Evolutionary conservation across 805 yeast species (phyloP).

Genomic region (Debaryomyces hansenii): DNA sequence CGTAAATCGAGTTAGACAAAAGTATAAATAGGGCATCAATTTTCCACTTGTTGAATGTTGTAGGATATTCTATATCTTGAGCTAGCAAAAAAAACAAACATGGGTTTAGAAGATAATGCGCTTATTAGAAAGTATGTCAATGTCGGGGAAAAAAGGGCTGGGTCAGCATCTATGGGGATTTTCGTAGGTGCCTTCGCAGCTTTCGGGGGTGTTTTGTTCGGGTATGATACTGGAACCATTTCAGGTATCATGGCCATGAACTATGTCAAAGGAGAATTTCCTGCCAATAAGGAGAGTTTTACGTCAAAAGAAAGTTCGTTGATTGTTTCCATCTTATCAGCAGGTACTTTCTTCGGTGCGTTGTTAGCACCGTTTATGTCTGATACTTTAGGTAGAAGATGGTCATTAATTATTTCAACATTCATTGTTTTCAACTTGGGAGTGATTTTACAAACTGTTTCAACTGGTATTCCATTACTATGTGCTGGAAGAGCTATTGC

Average conservation of each 20-base stretch:
- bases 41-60: too few relatives aligned
- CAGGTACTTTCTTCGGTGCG: constrained; percentile 76
- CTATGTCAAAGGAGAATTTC: constrained; percentile 40
- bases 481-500: constrained; percentile 54
- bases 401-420: constrained; percentile 54
- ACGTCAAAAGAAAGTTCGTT: constrained; percentile 48
- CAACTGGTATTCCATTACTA: constrained; percentile 39
- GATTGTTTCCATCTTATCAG: constrained; percentile 57
- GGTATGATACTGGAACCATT: constrained; percentile 79
- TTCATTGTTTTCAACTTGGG: constrained; percentile 59
- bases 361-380: constrained; percentile 54
- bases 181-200: constrained; percentile 57
- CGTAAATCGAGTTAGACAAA: too few relatives aligned
- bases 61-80: too few relatives aligned
- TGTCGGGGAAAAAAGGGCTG: constrained; percentile 48
- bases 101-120: constrained; percentile 41
- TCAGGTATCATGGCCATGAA: constrained; percentile 71
- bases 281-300: constrained; percentile 38
- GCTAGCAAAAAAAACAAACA: constrained; percentile 3
- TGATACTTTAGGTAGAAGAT: constrained; percentile 61
- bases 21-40: too few relatives aligned
- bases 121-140: constrained; percentile 36
- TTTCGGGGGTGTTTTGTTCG: constrained; percentile 76
- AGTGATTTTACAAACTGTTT: constrained; percentile 57
- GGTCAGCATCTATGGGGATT: constrained; percentile 41